These are phyloP conservation scores for Saturnispora ahearnii DNA, from an alignment of 805 yeast genomes.

Conservation along the genomic window DNA sequence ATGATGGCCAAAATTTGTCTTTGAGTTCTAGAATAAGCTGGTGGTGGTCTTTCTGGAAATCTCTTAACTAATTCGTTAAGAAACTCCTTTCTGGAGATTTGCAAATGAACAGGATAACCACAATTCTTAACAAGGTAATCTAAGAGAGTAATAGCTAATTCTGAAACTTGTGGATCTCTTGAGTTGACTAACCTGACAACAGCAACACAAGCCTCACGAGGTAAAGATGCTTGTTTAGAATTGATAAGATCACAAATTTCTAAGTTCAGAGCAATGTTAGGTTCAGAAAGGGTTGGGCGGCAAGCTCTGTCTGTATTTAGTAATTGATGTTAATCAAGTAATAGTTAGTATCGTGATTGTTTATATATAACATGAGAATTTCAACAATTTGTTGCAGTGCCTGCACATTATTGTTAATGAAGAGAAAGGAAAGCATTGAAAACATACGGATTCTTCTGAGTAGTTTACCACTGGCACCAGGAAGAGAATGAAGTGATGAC, in stretches of 20 bases:
- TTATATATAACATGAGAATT: not conserved
- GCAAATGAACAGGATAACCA: conserved; percentile 94
- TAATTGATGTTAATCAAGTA: not conserved
- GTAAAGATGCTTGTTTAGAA: conserved; percentile 82
- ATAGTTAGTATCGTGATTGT: conserved; percentile 7
- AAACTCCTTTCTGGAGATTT: conserved; percentile 90
- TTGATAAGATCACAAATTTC: conserved; percentile 92
- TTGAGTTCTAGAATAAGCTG: conserved; percentile 75
- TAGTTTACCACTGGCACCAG: conserved; percentile 30
- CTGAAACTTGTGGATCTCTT: conserved; percentile 78
- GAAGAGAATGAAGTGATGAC: conserved; percentile 27
- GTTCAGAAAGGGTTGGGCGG: conserved; percentile 71
- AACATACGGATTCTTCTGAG: conserved; percentile 30
- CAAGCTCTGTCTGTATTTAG: conserved; percentile 62
- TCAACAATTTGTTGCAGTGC: too few species aligned
- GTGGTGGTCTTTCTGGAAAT: conserved; percentile 92
- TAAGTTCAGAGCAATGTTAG: conserved; percentile 77
- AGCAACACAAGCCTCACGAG: conserved; percentile 86
- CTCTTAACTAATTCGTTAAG: conserved; percentile 85
- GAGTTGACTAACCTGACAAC: conserved; percentile 76
- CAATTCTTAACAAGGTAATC: conserved; percentile 95
- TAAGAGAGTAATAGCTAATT: conserved; percentile 56
- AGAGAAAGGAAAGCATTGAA: too few species aligned
- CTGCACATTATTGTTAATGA: too few species aligned
- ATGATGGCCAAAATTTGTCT: conserved; percentile 78